These are phyloP conservation scores for Sugiyamaella neomexicana DNA, from an alignment of 1,139 yeast genomes.

Conservation along the genomic window DNA sequence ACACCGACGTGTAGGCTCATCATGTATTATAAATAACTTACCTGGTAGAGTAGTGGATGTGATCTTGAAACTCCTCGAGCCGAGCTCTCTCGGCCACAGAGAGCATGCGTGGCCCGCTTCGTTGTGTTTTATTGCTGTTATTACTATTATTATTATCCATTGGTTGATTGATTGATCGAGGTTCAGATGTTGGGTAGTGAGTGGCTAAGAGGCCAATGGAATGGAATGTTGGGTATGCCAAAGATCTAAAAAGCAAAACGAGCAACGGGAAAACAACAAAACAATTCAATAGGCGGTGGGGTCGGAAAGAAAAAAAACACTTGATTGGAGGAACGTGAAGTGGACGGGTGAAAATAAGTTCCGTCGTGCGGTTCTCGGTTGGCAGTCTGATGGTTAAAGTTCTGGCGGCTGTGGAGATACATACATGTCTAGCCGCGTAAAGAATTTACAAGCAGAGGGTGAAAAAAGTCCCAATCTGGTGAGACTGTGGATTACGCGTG, in stretches of 20 bases:
- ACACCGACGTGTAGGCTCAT: background rate
- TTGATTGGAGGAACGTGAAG: too few species aligned
- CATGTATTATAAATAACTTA: constrained; percentile 32
- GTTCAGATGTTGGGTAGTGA: too few species aligned
- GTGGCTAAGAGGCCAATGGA: background rate
- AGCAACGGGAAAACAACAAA: too few species aligned
- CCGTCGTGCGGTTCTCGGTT: too few species aligned
- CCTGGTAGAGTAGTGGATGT: constrained; percentile 90
- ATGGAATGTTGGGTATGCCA: too few species aligned
- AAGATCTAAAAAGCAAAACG: too few species aligned
- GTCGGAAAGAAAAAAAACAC: too few species aligned
- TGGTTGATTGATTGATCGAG: background rate
- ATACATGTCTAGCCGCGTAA: background rate
- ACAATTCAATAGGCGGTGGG: too few species aligned
- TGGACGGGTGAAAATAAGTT: too few species aligned
- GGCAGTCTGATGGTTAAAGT: background rate
- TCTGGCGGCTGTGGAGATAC: background rate
- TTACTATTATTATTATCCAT: constrained; percentile 1
- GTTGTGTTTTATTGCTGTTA: constrained; percentile 3
- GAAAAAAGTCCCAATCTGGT: background rate
- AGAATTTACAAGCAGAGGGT: background rate
- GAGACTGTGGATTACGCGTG: constrained; percentile 1
- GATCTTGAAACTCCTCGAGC: constrained; percentile 86
- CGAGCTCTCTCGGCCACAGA: constrained; percentile 83
- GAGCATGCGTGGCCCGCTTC: constrained; percentile 55